These are phyloP conservation scores for Scheffersomyces insectosa DNA, from an alignment of 1,139 yeast genomes.

Conservation along the genomic window DNA sequence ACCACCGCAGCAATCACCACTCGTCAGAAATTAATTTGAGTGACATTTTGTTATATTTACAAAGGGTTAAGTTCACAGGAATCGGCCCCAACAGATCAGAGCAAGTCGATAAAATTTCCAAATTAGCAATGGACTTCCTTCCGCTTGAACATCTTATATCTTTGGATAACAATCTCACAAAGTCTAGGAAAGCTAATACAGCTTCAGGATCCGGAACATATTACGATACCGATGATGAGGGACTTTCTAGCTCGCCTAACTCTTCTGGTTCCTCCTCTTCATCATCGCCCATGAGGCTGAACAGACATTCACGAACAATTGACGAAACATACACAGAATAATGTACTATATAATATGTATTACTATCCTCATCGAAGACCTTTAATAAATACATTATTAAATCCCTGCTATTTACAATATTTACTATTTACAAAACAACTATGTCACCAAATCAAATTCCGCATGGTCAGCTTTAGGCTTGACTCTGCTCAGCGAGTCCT, in stretches of 20 bases:
- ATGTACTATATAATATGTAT: not conserved
- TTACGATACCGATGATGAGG: no score
- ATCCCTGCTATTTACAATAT: constrained; percentile 10
- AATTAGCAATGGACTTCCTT: constrained; percentile 35
- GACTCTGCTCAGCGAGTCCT: not conserved
- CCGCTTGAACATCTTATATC: constrained; percentile 40
- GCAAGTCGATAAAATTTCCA: constrained; percentile 26
- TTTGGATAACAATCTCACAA: constrained; percentile 33
- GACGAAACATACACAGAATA: not conserved
- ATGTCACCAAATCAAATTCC: no score
- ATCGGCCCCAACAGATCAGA: constrained; percentile 14
- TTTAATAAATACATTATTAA: constrained; percentile 3
- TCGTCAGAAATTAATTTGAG: constrained; percentile 27
- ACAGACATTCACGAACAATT: not conserved
- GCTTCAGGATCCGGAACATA: no score
- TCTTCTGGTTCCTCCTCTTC: no score
- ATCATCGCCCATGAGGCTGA: no score
- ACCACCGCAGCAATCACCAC: constrained; percentile 23
- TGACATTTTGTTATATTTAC: constrained; percentile 38
- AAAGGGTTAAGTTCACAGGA: constrained; percentile 31
- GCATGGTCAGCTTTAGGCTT: no score
- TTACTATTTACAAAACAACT: not conserved
- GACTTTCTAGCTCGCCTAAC: no score
- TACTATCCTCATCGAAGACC: no score
- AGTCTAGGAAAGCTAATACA: not conserved